Base-by-base conservation (phyloP, 257 asterid genomes). In the Solanum raphanifolium region DNA sequence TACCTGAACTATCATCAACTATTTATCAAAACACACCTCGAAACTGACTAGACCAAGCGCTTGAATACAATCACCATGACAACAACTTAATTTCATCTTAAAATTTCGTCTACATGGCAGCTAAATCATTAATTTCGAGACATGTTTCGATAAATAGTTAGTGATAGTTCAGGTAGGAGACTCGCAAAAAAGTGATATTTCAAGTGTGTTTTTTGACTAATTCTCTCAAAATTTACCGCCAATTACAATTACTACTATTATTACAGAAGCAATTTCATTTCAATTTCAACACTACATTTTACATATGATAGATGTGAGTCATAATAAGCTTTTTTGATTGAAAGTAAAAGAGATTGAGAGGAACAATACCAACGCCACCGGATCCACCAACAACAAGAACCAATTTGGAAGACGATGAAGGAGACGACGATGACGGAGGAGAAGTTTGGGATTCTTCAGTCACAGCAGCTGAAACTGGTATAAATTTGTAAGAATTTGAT, bases 301-400 rank as follows among this genome's bases (percentile, higher is more conserved):
- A 13, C 35, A 4, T 39, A 39, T n/a, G 7, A 76, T 36, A 38
- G 0, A 16, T 35, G 31, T 12, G 58, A 46, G 52, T 11, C 55
- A 75, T 36, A 74, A 75, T 36, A 21, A 1, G 83, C 31, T 36
- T 9, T 18, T 34, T 34, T 34, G 27, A 35, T 21, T n/a, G 6
- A 13, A 69, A 84, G 27, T 12, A 75, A 18, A 4, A 25, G 41
- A 68, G n/a, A 13, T 3, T 13, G 4, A 41, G 0, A 27, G 13
- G 32, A 72, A 12, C 60, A 86, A 83, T 93, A 96, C 99, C 99
- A 87, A 96, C 99, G 43, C 99, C 99, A n/a, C 99, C 99, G 65
- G 98, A 91, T 90, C 97, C 98, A 46, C 99, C 99, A 90, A 94
- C 93, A 32, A 96, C 99, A 83, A 96, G 98, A 90, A 96, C 98